Evolutionary conservation across 176 grass and related monocot species (phyloP), one percentile per base, ranked within the genome.

Genomic region (Ensete glaucum): DNA sequence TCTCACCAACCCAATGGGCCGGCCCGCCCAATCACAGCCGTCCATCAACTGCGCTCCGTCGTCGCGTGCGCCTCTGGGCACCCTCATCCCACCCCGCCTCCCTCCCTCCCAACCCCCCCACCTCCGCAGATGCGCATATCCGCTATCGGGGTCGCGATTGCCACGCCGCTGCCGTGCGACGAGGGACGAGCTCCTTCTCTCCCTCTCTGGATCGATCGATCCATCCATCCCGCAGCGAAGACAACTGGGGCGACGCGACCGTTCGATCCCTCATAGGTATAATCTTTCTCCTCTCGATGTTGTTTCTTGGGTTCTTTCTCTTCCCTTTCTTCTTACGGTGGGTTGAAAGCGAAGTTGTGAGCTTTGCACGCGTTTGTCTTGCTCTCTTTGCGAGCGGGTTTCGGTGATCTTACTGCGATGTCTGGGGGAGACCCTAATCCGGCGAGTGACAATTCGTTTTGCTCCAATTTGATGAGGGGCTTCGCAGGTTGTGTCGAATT

Each of bases 131-230:
- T 50, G 67, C 48, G 34, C 63, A 50, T 50, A 70, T 70, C 67
- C 25, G 67, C 67, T 49, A 16, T 52, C 67, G 48, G 67, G 67
- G 34, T 70, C 48, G 67, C 67, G 13, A 70, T 51, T 70, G 26
- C 9, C 67, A 70, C 48, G 34, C 48, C 19, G 19, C 43, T 50
- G 34, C 20, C 15, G 67, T 50, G 50, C 43, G 43, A 51, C 43
- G 43, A 11, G 34, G 17, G 43, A 51, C 43, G 43, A 11, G 34
- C 43, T 49, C 67, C 15, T 50, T 25, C 67, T 70, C 67, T 21
- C 19, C 15, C 67, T 16, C 26, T 27, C 16, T 70, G 17, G 8
- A 1, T 70, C 43, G 19, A 50, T 69, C 17, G 2, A 7, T 70
- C 43, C 9, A 70, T 50, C 67, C 15, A 50, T 69, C 17, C 3